Base-by-base conservation (phyloP, 331 rosid species). In the Spiraea crenata region DNA sequence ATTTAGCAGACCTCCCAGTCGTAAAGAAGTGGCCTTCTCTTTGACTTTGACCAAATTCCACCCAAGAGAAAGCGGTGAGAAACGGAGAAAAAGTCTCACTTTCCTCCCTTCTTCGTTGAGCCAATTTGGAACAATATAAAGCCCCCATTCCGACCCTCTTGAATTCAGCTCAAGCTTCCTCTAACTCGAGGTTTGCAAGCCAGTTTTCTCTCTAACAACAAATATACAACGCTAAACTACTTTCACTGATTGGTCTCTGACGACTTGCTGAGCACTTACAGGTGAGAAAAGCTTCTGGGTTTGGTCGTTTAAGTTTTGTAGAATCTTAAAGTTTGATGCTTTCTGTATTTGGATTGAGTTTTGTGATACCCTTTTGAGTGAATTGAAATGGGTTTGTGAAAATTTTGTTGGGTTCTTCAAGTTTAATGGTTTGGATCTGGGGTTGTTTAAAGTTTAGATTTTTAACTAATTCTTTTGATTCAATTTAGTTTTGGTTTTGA, bases 11-110 rank as follows among this genome's bases (percentile, higher is more conserved):
- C 9, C 34, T 25, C 34, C 37, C 31, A 0, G 65, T 44, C 74
- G 42, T 34, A 45, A 44, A 57, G 79, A 71, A 55, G 65, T 54
- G 76, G 84, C 75, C 89, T 62, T 34, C 63, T 9, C 60, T 77
- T 80, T 88, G 99, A 95, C 98, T 89, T 89, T 92, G 99, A 95
- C 99, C 81, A 35, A 5, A 41, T 61, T 64, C 52, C 47, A 3
- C 12, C 37, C 56, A 20, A 13, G 65, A 9, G 86, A 78, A 89
- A 35, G 79, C 67, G 79, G 81, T 48, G 37, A 77, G 99, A 93
- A 90, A 87, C 31, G 31, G 17, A 89, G 89, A 88, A 86, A 86
- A 89, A 91, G 83, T 91, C 96, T 14, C 98, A 80, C 95, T 77
- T 91, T 91, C 99, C 95, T 85, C 73, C 47, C 95, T 76, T 76